Conservation (phyloP, 129 eudicot species). For the Lactuca sativa region DNA sequence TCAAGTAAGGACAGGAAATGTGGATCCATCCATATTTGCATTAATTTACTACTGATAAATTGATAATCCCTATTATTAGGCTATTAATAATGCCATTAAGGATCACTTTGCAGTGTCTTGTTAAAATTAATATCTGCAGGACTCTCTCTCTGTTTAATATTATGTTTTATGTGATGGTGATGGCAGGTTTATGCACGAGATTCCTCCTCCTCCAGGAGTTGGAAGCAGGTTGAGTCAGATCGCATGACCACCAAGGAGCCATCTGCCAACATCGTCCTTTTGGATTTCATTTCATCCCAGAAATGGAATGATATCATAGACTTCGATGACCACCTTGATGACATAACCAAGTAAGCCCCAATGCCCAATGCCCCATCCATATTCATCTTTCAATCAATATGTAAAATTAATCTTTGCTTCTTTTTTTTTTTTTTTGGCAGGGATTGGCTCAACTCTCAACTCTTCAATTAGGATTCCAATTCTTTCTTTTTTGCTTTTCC, state of each 20-base stretch:
- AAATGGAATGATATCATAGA: constrained; percentile 71
- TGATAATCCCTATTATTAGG: no score
- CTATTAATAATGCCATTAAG: no score
- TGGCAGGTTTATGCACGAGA: constrained; percentile 74
- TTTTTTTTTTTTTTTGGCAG: constrained; percentile 35
- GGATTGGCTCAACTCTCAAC: constrained; percentile 82
- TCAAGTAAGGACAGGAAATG: no score
- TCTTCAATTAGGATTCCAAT: constrained; percentile 53
- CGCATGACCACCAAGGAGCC: constrained; percentile 70
- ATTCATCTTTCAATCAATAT: not conserved
- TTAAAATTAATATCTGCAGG: not conserved
- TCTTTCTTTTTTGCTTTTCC: constrained; percentile 7
- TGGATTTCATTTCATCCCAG: constrained; percentile 68
- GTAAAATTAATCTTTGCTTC: not conserved
- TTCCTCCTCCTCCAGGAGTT: constrained; percentile 46
- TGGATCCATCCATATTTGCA: no score
- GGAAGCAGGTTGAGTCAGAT: constrained; percentile 73
- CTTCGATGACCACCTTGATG: constrained; percentile 96
- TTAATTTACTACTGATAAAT: no score
- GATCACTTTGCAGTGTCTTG: no score
- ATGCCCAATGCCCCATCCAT: not conserved
- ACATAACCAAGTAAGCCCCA: constrained; percentile 79
- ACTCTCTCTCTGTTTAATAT: not conserved
- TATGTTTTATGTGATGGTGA: not conserved
- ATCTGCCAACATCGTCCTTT: constrained; percentile 69